A percentile compares a stretch with the other conserved stretches of the same genome.
phyloP scores from a whole-genome alignment of 805 yeast species.

The Nakazawaea laoshanensis region DNA sequence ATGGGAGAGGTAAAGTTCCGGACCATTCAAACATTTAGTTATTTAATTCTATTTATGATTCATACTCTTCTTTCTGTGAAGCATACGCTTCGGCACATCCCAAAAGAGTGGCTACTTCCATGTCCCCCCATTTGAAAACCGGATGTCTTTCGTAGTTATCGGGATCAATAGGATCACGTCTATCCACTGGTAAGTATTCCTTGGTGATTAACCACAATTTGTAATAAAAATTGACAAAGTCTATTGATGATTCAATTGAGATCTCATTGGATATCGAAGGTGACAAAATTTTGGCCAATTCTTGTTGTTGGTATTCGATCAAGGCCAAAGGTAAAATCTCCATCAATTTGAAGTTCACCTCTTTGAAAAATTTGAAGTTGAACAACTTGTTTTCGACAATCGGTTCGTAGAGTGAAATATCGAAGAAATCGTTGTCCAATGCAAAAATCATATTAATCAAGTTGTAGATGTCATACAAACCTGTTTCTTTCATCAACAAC shows the following conservation, averaged over 20 bases:
- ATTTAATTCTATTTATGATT: slow-evolving; percentile 1
- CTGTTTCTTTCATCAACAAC: slow-evolving; percentile 40
- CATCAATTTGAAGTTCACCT: slow-evolving; percentile 37
- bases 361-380: slow-evolving; percentile 31
- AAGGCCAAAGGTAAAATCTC: slow-evolving; percentile 52
- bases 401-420: slow-evolving; percentile 57
- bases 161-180: slow-evolving; percentile 15
- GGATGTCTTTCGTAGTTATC: slow-evolving; percentile 18
- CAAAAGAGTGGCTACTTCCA: slow-evolving; percentile 59
- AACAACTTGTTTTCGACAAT: slow-evolving; percentile 54
- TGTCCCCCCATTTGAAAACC: slow-evolving; percentile 43
- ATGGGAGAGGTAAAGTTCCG: slow-evolving; percentile 81
- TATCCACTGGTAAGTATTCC: slow-evolving; percentile 25
- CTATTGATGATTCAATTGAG: slow-evolving; percentile 36
- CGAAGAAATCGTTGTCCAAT: slow-evolving; percentile 46
- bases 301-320: slow-evolving; percentile 47
- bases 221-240: slow-evolving; percentile 39
- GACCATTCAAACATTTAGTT: slow-evolving; percentile 18
- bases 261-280: slow-evolving; percentile 55
- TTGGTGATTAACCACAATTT: slow-evolving; percentile 27
- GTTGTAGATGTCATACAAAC: slow-evolving; percentile 51
- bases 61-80: slow-evolving; percentile 13
- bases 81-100: slow-evolving; percentile 46
- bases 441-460: slow-evolving; percentile 68
- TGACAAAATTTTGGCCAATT: slow-evolving; percentile 50